These are phyloP conservation scores for Colletotrichum magnum DNA, from an alignment of 2,329 filamentous ascomycete species.

Conservation along the genomic window DNA sequence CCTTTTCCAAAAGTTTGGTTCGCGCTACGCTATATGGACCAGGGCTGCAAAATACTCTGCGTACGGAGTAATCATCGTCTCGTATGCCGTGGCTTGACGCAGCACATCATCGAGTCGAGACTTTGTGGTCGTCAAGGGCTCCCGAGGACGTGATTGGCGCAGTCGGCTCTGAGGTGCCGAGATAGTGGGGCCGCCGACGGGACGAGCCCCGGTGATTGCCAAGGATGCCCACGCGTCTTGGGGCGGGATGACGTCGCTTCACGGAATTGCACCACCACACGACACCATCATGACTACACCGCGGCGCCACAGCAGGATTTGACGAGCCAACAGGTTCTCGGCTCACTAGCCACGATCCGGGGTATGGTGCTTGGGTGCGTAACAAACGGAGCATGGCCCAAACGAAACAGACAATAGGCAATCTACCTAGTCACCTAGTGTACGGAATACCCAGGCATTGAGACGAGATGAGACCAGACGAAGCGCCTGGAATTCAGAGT, in stretches of 20 bases:
- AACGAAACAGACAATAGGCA: slow-evolving; percentile 14
- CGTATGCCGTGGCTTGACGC: slow-evolving; percentile 32
- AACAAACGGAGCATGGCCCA: slow-evolving; percentile 7
- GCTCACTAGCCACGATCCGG: slow-evolving; percentile 37
- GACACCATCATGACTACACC: slow-evolving; percentile 27
- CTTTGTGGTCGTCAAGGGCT: not conserved
- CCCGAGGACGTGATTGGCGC: slow-evolving; percentile 27
- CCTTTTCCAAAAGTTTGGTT: not conserved
- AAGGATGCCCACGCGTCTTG: slow-evolving; percentile 31
- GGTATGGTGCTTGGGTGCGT: slow-evolving; percentile 32
- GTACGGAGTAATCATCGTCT: slow-evolving; percentile 2
- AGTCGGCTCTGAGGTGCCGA: slow-evolving; percentile 38
- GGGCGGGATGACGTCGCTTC: slow-evolving; percentile 38
- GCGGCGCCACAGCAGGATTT: slow-evolving; percentile 8
- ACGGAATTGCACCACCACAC: slow-evolving; percentile 14
- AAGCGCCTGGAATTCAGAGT: not conserved
- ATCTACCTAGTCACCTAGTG: slow-evolving; percentile 1
- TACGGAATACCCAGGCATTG: not conserved
- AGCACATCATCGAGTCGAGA: slow-evolving; percentile 21
- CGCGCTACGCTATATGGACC: not conserved
- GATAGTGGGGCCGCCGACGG: slow-evolving; percentile 13
- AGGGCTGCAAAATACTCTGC: not conserved
- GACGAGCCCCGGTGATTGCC: slow-evolving; percentile 20
- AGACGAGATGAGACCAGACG: not conserved
- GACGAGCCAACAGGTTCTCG: not conserved